A percentile compares a stretch with the other conserved stretches of the same genome.
Conservation (phyloP, 345 rosid genomes). For the Pistacia integerrima region DNA sequence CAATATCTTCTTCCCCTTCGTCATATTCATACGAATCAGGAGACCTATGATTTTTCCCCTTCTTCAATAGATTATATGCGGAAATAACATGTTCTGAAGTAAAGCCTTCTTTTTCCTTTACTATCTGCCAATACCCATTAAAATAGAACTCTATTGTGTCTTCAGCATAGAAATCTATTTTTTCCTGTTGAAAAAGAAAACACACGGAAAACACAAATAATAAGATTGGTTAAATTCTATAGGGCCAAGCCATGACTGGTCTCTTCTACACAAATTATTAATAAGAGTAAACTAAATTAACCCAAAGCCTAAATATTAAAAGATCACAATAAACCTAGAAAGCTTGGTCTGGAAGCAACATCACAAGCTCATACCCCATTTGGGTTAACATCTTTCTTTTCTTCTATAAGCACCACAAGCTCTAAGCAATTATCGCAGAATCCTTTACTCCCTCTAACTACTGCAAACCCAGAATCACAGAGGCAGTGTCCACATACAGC, state of each 20-base stretch:
- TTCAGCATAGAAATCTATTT: slow-evolving; percentile 41
- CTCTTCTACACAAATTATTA: no score
- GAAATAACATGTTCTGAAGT: slow-evolving; percentile 31
- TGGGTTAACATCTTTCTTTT: slow-evolving; percentile 33
- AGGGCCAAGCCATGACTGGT: not conserved
- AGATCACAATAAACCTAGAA: slow-evolving; percentile 6
- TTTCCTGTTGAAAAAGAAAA: slow-evolving; percentile 28
- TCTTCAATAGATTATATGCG: slow-evolving; percentile 32
- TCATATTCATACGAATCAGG: slow-evolving; percentile 6
- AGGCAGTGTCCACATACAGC: slow-evolving; percentile 52
- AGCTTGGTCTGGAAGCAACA: not conserved
- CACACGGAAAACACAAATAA: not conserved
- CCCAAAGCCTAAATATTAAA: not conserved
- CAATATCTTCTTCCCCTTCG: not conserved
- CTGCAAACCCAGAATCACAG: slow-evolving; percentile 31
- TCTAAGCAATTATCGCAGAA: slow-evolving; percentile 44
- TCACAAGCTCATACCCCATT: slow-evolving; percentile 34
- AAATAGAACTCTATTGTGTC: slow-evolving; percentile 41
- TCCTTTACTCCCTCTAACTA: slow-evolving; percentile 34
- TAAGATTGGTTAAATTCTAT: not conserved
- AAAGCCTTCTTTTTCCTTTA: slow-evolving; percentile 37
- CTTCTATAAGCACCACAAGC: slow-evolving; percentile 45
- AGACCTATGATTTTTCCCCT: slow-evolving; percentile 4
- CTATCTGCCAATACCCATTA: slow-evolving; percentile 51
- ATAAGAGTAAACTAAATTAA: no score